phyloP scores from a whole-genome alignment of 805 yeast genomes.

The Citeromyces matritensis region DNA sequence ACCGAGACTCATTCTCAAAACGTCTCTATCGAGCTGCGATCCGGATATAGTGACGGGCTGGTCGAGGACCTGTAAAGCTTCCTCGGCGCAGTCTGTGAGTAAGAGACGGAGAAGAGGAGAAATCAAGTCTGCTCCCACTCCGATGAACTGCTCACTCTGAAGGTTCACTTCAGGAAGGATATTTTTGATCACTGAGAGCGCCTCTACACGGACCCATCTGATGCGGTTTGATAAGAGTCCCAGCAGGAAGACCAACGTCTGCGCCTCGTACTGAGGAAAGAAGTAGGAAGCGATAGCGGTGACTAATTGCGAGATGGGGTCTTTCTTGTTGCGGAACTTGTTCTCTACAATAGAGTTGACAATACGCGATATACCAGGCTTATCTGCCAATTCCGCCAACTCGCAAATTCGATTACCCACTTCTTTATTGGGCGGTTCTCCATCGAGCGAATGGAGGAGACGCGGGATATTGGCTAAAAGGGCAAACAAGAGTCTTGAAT shows the following conservation, averaged over 20 bases:
- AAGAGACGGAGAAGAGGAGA: slow-evolving; percentile 74
- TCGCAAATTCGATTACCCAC: slow-evolving; percentile 40
- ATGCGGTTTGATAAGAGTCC: slow-evolving; percentile 69
- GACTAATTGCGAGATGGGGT: slow-evolving; percentile 71
- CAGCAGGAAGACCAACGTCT: slow-evolving; percentile 56
- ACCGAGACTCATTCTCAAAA: slow-evolving; percentile 83
- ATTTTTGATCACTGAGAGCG: slow-evolving; percentile 60
- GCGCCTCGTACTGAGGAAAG: slow-evolving; percentile 64
- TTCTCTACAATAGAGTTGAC: slow-evolving; percentile 63
- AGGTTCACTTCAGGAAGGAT: slow-evolving; percentile 69
- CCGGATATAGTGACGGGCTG: slow-evolving; percentile 79
- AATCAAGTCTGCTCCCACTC: slow-evolving; percentile 89
- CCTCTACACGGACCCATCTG: slow-evolving; percentile 69
- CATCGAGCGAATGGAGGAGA: slow-evolving; percentile 67
- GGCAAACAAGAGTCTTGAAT: slow-evolving; percentile 54
- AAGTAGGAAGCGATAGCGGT: slow-evolving; percentile 52
- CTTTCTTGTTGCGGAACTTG: slow-evolving; percentile 80
- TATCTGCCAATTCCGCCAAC: slow-evolving; percentile 42
- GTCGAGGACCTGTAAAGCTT: slow-evolving; percentile 81
- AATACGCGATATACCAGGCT: slow-evolving; percentile 48
- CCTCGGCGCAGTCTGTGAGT: slow-evolving; percentile 76
- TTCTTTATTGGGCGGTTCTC: slow-evolving; percentile 31
- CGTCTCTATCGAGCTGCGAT: slow-evolving; percentile 80
- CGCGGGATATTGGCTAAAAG: slow-evolving; percentile 73
- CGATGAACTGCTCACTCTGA: slow-evolving; percentile 62